Conservation (phyloP, 2,329 filamentous ascomycete genomes). For the Microdochium trichocladiopsis region DNA sequence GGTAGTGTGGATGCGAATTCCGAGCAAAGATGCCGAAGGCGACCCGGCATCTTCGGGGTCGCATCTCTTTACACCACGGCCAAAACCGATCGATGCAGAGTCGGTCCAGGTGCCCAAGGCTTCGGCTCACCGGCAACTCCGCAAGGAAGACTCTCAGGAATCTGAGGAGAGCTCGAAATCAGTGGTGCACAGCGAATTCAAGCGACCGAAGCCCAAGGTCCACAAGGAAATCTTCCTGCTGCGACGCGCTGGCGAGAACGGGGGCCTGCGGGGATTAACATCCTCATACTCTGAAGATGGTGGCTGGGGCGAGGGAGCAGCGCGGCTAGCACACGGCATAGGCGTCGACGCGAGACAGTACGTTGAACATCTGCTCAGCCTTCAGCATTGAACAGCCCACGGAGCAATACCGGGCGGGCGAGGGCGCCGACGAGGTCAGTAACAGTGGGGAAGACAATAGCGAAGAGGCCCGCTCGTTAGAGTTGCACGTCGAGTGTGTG, state of each 20-base stretch:
- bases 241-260: conserved; percentile 51
- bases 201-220: conserved; percentile 13
- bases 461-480: neutral
- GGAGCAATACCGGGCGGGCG: neutral
- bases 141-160: conserved; percentile 5
- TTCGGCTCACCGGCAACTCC: neutral
- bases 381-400: conserved; percentile 20
- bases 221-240: conserved; percentile 57
- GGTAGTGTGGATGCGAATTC: conserved; percentile 58
- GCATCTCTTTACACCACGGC: neutral
- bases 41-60: neutral
- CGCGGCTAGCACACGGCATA: conserved; percentile 62
- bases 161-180: conserved; percentile 6
- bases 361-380: conserved; percentile 63
- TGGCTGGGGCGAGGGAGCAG: conserved; percentile 47
- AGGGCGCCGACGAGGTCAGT: neutral
- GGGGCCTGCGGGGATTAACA: conserved; percentile 11
- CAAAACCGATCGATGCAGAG: neutral
- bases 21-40: conserved; percentile 17
- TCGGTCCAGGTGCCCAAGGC: neutral
- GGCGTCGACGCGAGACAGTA: conserved; percentile 71
- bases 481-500: too few relatives aligned
- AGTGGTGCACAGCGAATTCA: conserved; percentile 1
- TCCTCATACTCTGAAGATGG: conserved; percentile 5
- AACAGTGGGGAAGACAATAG: conserved; percentile 17